phyloP scores from a whole-genome alignment of 345 rosid species.

The Orychophragmus violaceus region DNA sequence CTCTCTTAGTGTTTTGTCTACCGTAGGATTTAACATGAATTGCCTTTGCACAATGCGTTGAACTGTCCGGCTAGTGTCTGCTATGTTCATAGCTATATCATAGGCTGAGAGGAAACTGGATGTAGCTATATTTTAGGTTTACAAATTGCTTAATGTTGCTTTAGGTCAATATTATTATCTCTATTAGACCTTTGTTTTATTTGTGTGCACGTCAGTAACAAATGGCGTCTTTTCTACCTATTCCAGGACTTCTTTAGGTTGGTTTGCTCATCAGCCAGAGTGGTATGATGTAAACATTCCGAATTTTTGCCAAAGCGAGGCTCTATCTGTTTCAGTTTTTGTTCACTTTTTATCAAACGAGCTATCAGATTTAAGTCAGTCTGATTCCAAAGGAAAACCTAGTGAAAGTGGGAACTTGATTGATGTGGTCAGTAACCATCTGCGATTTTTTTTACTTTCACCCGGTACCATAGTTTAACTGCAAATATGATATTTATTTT shows the following conservation, averaged over 20 bases:
- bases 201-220: background rate
- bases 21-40: conserved; percentile 7
- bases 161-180: background rate
- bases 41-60: background rate
- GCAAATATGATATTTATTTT: background rate
- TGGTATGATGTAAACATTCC: conserved; percentile 55
- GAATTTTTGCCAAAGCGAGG: conserved; percentile 69
- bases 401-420: conserved; percentile 45
- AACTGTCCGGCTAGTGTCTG: conserved; percentile 4
- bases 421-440: conserved; percentile 42
- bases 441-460: conserved; percentile 24
- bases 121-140: conserved; percentile 6
- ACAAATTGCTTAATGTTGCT: background rate
- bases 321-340: conserved; percentile 66
- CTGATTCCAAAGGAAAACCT: conserved; percentile 45
- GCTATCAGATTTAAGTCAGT: conserved; percentile 41
- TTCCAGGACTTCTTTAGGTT: conserved; percentile 73
- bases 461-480: conserved; percentile 55
- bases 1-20: conserved; percentile 10
- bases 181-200: background rate
- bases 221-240: conserved; percentile 19
- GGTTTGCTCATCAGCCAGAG: conserved; percentile 88
- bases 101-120: background rate
- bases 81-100: background rate
- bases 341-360: conserved; percentile 61